Percentiles rank a stretch among this genome's conserved stretches.
These are phyloP conservation scores for Tulasnella sp. DNA, from an alignment of 768 basidiomycete genomes.

Conservation along the genomic window DNA sequence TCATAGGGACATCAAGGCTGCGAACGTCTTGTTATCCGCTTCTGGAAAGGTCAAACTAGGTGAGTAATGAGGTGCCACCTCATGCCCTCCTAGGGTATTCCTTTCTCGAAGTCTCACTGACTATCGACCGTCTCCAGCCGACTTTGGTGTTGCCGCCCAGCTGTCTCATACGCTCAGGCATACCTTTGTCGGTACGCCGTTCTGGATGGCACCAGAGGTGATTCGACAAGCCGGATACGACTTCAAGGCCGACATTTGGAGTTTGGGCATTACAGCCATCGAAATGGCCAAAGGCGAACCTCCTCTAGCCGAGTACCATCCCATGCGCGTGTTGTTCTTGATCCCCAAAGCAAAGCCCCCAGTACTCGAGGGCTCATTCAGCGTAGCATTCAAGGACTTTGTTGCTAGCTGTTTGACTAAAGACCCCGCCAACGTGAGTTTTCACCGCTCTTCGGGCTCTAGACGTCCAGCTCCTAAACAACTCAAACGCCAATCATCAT, in stretches of 20 bases:
- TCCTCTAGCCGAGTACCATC: conserved; percentile 93
- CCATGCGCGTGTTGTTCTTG: conserved; percentile 95
- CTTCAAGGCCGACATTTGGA: conserved; percentile 95
- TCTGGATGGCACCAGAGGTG: conserved; percentile 99
- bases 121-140: conserved; percentile 42
- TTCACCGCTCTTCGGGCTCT: background rate
- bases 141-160: conserved; percentile 97
- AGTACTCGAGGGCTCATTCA: conserved; percentile 77
- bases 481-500: background rate
- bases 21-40: conserved; percentile 78
- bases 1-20: conserved; percentile 98
- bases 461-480: background rate
- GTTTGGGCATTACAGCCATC: conserved; percentile 93
- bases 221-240: conserved; percentile 97
- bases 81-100: background rate
- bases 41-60: conserved; percentile 87
- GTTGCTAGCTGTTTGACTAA: conserved; percentile 85
- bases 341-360: conserved; percentile 97
- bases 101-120: background rate
- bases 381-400: conserved; percentile 85
- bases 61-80: conserved; percentile 22
- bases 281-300: conserved; percentile 98
- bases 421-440: conserved; percentile 66
- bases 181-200: conserved; percentile 95
- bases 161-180: conserved; percentile 89